Evolutionary conservation across 352 stramenopile species (phyloP), one percentile per base, ranked within the genome.

Genomic region (Phytophthora melonis): DNA sequence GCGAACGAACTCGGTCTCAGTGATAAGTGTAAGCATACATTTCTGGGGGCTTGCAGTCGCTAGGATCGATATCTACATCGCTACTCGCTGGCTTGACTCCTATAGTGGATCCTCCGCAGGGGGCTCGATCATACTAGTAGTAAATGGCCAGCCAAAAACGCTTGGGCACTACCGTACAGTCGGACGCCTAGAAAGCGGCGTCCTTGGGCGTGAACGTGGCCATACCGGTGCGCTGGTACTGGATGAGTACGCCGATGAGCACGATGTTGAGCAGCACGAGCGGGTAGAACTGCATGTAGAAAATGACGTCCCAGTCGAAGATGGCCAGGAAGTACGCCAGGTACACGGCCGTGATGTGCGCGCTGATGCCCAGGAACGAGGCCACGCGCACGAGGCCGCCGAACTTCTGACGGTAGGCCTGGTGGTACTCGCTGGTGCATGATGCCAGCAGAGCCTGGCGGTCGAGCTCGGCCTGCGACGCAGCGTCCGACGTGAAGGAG

Each of bases 341-440:
- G 65, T 95, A 95, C 11, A 95, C 66, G 5, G 80, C 87, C 8
- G 82, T 81, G 43, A 95, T 78, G 65, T 95, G 88, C 14, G 88
- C 84, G 65, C 84, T 93, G 73, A 95, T 93, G 59, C 88, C 88
- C 75, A 95, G 83, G 71, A 93, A 93, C 41, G 88, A 95, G 50
- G 88, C 88, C 23, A 93, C 52, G 32, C 88, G 87, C 66, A 93
- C 84, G 18, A 95, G 68, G 54, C 77, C 63, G 56, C 72, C 39
- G 74, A 93, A 94, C 34, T 83, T 80, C 3, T 78, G 70, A 39
- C 87, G 84, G 73, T 91, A 95, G 25, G 69, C 72, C 14, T 69
- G 53, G 60, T 87, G 88, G 71, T 93, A 93, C 47, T 90, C 77
- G 36, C 85, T 87, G 27, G 82, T 77, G 64, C 86, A 92, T 25